Evolutionary conservation across 2,329 filamentous ascomycete species (phyloP), one percentile per base, ranked within the genome.

Genomic region (Akanthomyces muscarius): DNA sequence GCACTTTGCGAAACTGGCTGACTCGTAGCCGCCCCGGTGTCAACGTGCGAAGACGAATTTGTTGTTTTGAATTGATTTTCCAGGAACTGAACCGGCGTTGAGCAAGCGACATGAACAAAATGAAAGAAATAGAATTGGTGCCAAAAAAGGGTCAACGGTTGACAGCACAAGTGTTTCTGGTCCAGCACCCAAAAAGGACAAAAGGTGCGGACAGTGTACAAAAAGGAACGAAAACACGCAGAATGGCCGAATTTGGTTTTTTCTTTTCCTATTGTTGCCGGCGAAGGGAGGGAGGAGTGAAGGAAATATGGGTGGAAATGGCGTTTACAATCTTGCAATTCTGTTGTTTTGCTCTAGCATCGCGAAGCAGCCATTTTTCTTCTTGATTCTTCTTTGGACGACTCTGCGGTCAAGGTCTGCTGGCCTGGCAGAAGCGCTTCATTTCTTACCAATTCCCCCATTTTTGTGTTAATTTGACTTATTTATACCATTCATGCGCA

Each of bases 1-100:
- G 76, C 95, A 99, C 78, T 99, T 99, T 81, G 89, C 89, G 60
- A 86, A 85, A 72, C 72, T 87, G 66, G 84, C 83, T 55, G 84
- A 86, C 71, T 76, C 77, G 61, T 80, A 73, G 64, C 57, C 21
- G n/a, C 7, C 4, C 3, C 16, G 48, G 60, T 7, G 3, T 30
- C 28, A n/a, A 18, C 7, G 21, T 45, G 45, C 21, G 33, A 42
- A 25, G 23, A 44, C 16, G 18, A 18, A 42, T 25, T 33, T 36
- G 25, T 36, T 45, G 6, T 28, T 36, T 48, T 57, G 41, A 52
- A 23, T 28, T 44, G 23, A 21, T 59, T 51, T 30, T 51, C 50
- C 25, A 58, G n/a, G 5, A 36, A 36, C 25, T 14, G 10, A 36
- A 21, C 41, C 30, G 42, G 62, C 62, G 53, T 54, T 61, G n/a